Conservation (phyloP, 352 stramenopile genomes). For the Phytophthora ramorum region DNA sequence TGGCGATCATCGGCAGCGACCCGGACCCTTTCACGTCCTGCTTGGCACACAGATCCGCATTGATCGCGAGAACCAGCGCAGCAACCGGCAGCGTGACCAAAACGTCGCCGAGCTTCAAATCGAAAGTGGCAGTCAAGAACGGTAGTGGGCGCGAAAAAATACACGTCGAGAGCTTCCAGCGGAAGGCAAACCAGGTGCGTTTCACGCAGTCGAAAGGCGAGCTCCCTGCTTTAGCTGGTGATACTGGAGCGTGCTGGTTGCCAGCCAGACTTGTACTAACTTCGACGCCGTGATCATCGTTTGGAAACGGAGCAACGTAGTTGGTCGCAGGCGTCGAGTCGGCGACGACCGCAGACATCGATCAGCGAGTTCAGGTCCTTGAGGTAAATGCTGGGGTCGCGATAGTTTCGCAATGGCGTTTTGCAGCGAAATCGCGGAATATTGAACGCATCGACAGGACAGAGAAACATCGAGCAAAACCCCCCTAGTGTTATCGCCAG, state of each 20-base stretch:
- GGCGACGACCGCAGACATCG: slow-evolving; percentile 9
- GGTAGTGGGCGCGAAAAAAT: slow-evolving; percentile 33
- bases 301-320: slow-evolving; percentile 14
- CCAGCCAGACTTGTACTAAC: background rate
- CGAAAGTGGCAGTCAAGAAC: slow-evolving; percentile 28
- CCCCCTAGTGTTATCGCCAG: background rate
- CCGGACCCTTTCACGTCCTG: slow-evolving; percentile 26
- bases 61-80: slow-evolving; percentile 21
- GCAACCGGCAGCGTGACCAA: slow-evolving; percentile 30
- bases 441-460: background rate
- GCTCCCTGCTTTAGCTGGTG: background rate
- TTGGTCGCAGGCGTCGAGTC: slow-evolving; percentile 6
- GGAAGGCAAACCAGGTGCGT: slow-evolving; percentile 25
- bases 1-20: slow-evolving; percentile 28
- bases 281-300: background rate
- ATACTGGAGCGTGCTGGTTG: background rate
- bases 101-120: slow-evolving; percentile 47
- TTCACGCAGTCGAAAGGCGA: slow-evolving; percentile 18
- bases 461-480: background rate
- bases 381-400: too few relatives aligned
- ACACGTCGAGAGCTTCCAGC: slow-evolving; percentile 22
- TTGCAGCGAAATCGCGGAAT: background rate
- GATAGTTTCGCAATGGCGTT: too few relatives aligned
- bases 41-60: slow-evolving; percentile 7
- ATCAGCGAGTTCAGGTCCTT: background rate